Percentiles rank a stretch among this genome's conserved stretches.
Conservation (phyloP, 331 rosid species). For the Malus hybrid region DNA sequence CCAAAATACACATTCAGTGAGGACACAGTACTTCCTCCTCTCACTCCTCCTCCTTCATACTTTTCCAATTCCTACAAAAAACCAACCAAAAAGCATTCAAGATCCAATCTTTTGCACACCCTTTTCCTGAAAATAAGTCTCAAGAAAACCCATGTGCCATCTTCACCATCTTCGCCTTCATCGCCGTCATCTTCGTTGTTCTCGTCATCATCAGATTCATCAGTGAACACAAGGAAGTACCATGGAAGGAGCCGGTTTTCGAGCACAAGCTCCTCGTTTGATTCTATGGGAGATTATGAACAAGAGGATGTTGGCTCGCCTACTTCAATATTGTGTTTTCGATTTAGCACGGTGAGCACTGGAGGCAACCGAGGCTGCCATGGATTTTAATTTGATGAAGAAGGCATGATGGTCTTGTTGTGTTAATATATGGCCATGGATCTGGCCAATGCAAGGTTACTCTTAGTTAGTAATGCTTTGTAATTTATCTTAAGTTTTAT, state of each 20-base stretch:
- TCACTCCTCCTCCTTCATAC: constrained; percentile 93
- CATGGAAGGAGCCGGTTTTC: constrained; percentile 19
- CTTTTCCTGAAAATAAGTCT: constrained; percentile 37
- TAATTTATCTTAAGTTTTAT: not conserved
- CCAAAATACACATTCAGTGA: constrained; percentile 51
- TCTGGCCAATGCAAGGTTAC: not conserved
- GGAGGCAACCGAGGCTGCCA: constrained; percentile 13
- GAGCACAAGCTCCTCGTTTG: constrained; percentile 39
- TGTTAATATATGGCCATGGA: no score
- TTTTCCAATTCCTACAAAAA: constrained; percentile 8
- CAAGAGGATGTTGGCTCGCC: constrained; percentile 29
- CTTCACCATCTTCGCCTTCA: constrained; percentile 5
- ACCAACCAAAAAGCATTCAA: constrained; percentile 30
- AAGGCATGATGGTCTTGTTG: not conserved
- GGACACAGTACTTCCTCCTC: constrained; percentile 47
- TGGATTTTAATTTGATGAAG: constrained; percentile 3
- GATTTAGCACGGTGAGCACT: constrained; percentile 25
- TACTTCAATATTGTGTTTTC: constrained; percentile 51
- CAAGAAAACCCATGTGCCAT: constrained; percentile 15
- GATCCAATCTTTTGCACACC: constrained; percentile 36
- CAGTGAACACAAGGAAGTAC: constrained; percentile 1
- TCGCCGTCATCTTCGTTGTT: constrained; percentile 4
- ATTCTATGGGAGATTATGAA: constrained; percentile 31
- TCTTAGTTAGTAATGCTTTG: not conserved
- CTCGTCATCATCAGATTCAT: constrained; percentile 16